Evolutionary conservation across 169 alveolate species (phyloP), one percentile per base, ranked within the genome.

Genomic region (Babesia bigemina): DNA sequence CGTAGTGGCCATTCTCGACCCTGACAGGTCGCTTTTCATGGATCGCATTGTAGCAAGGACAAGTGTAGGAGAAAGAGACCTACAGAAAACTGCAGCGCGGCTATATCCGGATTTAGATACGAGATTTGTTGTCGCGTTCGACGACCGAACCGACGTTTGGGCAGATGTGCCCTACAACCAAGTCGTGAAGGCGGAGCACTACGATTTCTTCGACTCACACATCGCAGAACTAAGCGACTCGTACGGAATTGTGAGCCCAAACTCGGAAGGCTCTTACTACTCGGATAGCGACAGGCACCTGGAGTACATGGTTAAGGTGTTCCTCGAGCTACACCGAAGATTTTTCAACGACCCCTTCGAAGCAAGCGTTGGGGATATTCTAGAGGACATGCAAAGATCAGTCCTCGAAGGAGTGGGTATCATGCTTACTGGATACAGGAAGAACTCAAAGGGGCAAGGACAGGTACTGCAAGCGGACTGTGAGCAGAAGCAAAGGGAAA

Each of bases 101-200:
- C 79, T 94, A 36, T 94, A 94, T 69, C 94, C 94, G 22, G 91
- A 91, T 63, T 71, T 94, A 52, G 94, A 93, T 53, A 60, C 91
- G 33, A 89, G 96, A 49, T 93, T 92, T 72, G 91, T 94, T 29
- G 93, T 94, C 19, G 94, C 96, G 19, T 92, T 94, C 62, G 97
- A 94, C 67, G 97, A 94, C 60, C 82, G 97, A n/a, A 82, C 91
- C 29, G 96, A 94, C 72, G 96, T 94, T 12, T 94, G 97, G 97
- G 89, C 90, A 11, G 96, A 92, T 57, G 83, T 94, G 22, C 95
- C 95, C 10, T 94, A 90, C 52, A 86, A 90, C 36, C 97, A 94
- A 63, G 96, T 94, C 44, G 92, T 94, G 67, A 93, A 88, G 84
- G 97, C 97, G 19, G 95, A 94, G 79, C 96, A 94, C 53, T 94